Conservation (phyloP, 345 rosid species). For the Microcos paniculata region DNA sequence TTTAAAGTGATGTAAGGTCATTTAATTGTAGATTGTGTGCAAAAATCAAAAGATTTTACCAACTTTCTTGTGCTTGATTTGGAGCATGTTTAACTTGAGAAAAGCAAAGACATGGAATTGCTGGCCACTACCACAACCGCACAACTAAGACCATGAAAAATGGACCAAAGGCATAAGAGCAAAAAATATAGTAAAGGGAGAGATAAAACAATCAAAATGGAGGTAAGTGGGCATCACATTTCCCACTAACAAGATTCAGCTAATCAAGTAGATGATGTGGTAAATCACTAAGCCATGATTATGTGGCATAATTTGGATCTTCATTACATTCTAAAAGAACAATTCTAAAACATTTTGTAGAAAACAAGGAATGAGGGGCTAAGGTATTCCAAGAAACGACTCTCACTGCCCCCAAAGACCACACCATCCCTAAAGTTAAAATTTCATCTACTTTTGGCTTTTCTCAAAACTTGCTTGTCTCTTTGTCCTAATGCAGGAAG, state of each 20-base stretch:
- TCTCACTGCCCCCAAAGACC: slow-evolving; percentile 19
- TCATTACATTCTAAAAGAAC: not conserved
- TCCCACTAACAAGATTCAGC: slow-evolving; percentile 8
- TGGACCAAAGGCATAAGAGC: not conserved
- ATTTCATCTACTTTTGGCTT: slow-evolving; percentile 19
- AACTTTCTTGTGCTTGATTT: not conserved
- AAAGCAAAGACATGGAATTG: not conserved
- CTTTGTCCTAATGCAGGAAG: slow-evolving; percentile 30
- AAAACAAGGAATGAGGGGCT: not conserved
- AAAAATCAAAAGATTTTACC: not conserved
- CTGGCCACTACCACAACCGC: slow-evolving; percentile 7
- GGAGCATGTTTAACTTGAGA: not conserved
- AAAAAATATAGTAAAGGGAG: not conserved
- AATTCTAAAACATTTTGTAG: not conserved
- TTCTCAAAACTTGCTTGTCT: slow-evolving; percentile 19
- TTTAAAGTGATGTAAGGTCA: not conserved
- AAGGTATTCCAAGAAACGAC: slow-evolving; percentile 5
- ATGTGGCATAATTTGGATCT: not conserved
- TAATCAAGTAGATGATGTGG: slow-evolving; percentile 12
- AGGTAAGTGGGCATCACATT: slow-evolving; percentile 15
- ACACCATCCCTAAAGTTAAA: slow-evolving; percentile 25
- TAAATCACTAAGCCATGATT: not conserved
- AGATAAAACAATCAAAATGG: slow-evolving; percentile 2
- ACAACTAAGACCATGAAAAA: slow-evolving; percentile 3
- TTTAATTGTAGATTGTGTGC: not conserved